Base-by-base conservation (phyloP, 2,329 filamentous ascomycete genomes). In the Teratosphaeria nubilosa region DNA sequence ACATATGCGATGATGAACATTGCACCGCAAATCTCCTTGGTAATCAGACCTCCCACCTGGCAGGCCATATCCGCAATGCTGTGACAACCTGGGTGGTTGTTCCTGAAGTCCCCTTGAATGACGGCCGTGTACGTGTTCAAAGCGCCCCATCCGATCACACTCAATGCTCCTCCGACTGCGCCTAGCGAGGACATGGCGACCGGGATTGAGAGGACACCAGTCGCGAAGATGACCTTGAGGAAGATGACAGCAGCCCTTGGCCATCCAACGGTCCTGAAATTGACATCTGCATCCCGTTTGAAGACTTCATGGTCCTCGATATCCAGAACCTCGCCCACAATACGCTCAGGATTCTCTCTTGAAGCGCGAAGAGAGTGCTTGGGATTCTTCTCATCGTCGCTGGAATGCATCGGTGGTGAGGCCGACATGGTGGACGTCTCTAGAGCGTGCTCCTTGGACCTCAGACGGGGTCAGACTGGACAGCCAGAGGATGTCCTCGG, bases 51-150 rank as follows among this genome's bases (percentile, higher is more conserved):
- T 1, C 82, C 81, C 0, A 85, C 76, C 0, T 81, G 73, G 24
- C 78, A 69, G 1, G 80, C 81, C 82, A 86, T 85, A 59, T 85
- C 81, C 24, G 78, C 76, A 51, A 82, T 78, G 14, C 73, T 76
- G 64, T 83, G 80, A 58, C 79, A 81, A 25, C 75, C 74, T 0
- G 77, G 75, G 58, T 82, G 77, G 20, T 53, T 57, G 55, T 57
- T 57, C 51, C 51, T 53, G 31, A 82, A 82, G 55, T 80, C 70
- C 37, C 79, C 79, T 60, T 78, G 75, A 2, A 82, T 71, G 45
- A 79, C 71, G 5, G 74, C 75, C 41, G 76, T 76, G 65, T 80
- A 77, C 0, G 78, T 78, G 62, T 80, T 80, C 34, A 82, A 68
- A 9, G 70, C 69, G 52, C 75, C 72, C 75, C 77, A 80, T 14